Evolutionary conservation across 768 basidiomycete species (phyloP).

Genomic region (Stropharia rugosoannulata): DNA sequence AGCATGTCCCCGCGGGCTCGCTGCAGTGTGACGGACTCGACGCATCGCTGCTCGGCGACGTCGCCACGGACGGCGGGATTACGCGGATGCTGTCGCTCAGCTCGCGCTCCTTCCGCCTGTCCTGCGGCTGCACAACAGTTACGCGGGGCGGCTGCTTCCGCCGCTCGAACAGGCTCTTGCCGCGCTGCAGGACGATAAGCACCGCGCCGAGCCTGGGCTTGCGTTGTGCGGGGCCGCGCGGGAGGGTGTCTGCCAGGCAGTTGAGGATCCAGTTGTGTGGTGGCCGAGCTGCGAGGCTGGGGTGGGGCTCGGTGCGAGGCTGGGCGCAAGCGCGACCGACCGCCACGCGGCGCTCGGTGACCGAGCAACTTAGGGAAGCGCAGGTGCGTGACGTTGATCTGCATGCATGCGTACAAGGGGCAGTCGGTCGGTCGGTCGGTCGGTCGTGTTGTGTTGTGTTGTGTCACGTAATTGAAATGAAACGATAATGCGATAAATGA

Average conservation of each 20-base stretch:
- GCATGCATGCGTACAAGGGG: not conserved
- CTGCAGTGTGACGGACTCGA: not conserved
- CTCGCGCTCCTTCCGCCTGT: not conserved
- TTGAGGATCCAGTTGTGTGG: not conserved
- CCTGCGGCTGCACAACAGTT: not conserved
- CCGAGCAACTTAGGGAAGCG: conserved; percentile 25
- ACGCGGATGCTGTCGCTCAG: not conserved
- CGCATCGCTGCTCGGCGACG: not conserved
- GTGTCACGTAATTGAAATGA: too few species aligned
- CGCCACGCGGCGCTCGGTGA: conserved; percentile 29
- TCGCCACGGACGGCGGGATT: not conserved
- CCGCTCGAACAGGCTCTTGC: not conserved
- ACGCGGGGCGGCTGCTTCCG: not conserved
- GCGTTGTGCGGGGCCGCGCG: not conserved
- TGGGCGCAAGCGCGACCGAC: conserved; percentile 16
- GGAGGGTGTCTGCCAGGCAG: not conserved
- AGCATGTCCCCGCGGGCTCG: conserved; percentile 41
- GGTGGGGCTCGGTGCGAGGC: conserved; percentile 13
- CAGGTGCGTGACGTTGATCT: conserved; percentile 26
- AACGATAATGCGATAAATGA: too few species aligned
- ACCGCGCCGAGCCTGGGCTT: not conserved
- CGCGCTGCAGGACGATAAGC: not conserved
- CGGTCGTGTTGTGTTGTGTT: too few species aligned
- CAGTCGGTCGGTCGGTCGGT: not conserved
- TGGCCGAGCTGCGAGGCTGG: conserved; percentile 1